These are phyloP conservation scores for Tricholoma sp. DNA, from an alignment of 768 basidiomycete genomes.

Conservation along the genomic window DNA sequence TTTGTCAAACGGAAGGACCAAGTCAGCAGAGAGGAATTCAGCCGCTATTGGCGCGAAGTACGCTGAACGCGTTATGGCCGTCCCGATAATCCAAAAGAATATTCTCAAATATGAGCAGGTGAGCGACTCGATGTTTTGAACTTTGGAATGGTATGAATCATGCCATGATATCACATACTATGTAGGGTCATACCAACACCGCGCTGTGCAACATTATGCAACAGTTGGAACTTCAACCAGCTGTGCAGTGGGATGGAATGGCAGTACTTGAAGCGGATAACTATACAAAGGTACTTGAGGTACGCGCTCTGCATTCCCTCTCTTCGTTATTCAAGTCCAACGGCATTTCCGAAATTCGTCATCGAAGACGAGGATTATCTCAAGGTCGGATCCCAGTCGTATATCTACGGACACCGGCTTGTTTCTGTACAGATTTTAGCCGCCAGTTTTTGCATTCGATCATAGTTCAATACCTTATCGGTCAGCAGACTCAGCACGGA, in stretches of 20 bases:
- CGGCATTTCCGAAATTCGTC: neutral
- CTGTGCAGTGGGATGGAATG: slow-evolving; percentile 23
- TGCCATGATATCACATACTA: neutral
- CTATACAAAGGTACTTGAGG: slow-evolving; percentile 25
- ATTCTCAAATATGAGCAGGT: slow-evolving; percentile 31
- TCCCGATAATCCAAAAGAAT: slow-evolving; percentile 28
- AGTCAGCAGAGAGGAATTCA: slow-evolving; percentile 26
- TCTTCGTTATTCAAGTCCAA: neutral
- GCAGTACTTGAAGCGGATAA: slow-evolving; percentile 28
- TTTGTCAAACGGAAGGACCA: slow-evolving; percentile 23
- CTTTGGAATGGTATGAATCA: too few relatives aligned
- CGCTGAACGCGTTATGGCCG: slow-evolving; percentile 21
- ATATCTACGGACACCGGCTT: neutral
- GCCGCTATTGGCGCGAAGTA: slow-evolving; percentile 26
- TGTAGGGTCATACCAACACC: slow-evolving; percentile 18
- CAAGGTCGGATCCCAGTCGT: neutral
- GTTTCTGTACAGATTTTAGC: too few relatives aligned
- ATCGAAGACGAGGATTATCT: neutral
- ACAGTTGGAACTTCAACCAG: slow-evolving; percentile 12
- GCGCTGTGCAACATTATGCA: neutral
- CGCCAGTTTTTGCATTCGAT: too few relatives aligned
- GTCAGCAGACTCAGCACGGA: too few relatives aligned
- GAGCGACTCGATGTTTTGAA: neutral
- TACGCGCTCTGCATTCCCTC: slow-evolving; percentile 1
- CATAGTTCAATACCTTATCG: too few relatives aligned